phyloP scores from a whole-genome alignment of 2,329 filamentous ascomycete species.

The Hymenoscyphus occultus region DNA sequence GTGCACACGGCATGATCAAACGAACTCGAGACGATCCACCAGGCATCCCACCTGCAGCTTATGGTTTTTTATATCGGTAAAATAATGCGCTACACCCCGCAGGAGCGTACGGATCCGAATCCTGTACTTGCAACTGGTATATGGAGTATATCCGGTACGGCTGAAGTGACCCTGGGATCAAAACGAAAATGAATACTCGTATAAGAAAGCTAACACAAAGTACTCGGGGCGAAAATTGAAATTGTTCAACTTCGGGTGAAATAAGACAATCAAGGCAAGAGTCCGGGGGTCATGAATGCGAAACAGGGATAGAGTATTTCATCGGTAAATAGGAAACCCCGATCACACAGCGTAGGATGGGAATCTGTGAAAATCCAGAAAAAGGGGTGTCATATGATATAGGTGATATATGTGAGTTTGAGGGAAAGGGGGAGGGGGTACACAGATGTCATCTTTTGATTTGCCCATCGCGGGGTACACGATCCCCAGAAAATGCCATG shows the following conservation, averaged over 20 bases:
- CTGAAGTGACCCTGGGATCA: neutral
- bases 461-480: neutral
- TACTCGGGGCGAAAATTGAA: too few species aligned
- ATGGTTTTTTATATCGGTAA: neutral
- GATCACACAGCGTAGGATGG: neutral
- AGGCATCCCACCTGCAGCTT: constrained; percentile 1
- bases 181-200: neutral
- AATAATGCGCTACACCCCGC: neutral
- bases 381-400: neutral
- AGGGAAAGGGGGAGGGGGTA: neutral
- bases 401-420: neutral
- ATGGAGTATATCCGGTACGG: neutral
- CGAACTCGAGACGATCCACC: constrained; percentile 6
- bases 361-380: neutral
- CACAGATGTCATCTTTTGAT: constrained; percentile 4
- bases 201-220: neutral
- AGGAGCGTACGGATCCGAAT: neutral
- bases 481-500: neutral
- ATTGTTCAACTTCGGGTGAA: neutral
- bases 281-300: neutral
- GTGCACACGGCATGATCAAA: constrained; percentile 5
- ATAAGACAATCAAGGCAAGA: neutral
- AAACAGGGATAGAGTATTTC: neutral
- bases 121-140: neutral
- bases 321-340: neutral